These are phyloP conservation scores for Colletotrichum acutatum DNA, from an alignment of 2,329 filamentous ascomycete genomes.

Conservation along the genomic window DNA sequence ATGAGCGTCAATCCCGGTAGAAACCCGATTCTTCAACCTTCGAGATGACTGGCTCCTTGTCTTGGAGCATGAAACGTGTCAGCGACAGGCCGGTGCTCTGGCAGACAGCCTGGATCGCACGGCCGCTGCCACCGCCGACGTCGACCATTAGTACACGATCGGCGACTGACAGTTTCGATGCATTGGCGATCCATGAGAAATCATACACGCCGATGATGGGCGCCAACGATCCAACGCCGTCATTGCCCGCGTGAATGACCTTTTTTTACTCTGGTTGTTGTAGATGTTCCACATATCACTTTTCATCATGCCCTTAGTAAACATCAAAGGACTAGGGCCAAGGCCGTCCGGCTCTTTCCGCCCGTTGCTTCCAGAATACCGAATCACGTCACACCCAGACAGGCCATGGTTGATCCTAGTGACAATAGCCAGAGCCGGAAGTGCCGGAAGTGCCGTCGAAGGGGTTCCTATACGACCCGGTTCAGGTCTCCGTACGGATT, in stretches of 20 bases:
- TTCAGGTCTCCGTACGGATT: conserved; percentile 33
- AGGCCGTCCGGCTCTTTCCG: conserved; percentile 42
- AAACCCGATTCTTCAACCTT: neutral
- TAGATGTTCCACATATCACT: conserved; percentile 48
- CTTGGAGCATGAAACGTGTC: conserved; percentile 33
- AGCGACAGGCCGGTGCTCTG: neutral
- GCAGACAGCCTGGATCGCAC: conserved; percentile 34
- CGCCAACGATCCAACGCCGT: conserved; percentile 37
- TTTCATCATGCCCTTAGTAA: conserved; percentile 36
- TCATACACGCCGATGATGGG: conserved; percentile 44
- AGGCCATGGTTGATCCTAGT: neutral
- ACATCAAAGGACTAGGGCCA: conserved; percentile 41
- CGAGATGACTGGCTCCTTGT: conserved; percentile 34
- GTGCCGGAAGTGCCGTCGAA: neutral
- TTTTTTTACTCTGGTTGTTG: no score
- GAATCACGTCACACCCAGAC: conserved; percentile 36
- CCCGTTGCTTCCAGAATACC: conserved; percentile 45
- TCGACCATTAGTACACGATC: conserved; percentile 43
- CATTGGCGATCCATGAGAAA: conserved; percentile 42
- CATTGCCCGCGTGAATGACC: conserved; percentile 46
- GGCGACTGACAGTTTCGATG: neutral
- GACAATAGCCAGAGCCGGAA: neutral
- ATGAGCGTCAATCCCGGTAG: conserved; percentile 19
- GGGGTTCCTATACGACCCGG: conserved; percentile 21
- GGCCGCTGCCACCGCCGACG: conserved; percentile 46